Evolutionary conservation across 257 asterid genomes (phyloP), one percentile per base, ranked within the genome.

Genomic region (Cordia subcordata): DNA sequence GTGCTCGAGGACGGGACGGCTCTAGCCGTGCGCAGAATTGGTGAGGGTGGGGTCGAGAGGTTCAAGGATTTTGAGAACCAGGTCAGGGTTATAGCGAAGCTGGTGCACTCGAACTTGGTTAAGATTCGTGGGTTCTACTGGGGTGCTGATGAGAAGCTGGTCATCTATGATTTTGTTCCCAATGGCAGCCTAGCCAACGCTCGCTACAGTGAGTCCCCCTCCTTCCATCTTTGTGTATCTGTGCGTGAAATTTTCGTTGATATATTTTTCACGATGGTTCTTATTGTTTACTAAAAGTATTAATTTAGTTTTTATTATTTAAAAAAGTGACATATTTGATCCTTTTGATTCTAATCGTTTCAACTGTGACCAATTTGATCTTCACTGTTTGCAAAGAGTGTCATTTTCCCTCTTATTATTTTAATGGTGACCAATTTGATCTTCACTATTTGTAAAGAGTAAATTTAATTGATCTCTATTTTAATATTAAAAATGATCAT

Each of bases 81-180:
- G 82, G 77, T 93, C 18, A 84, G 91, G 8, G 66, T 76, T 0
- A 81, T 93, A 5, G 84, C 96, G 0, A 93, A 86, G 35, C 64
- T 93, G 81, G 82, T 85, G 45, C 99, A 93, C 62, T 94, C 95
- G 13, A 93, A 93, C 61, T 57, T 93, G 72, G 90, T 93, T 5
- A 79, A 79, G 53, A 83, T 93, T 23, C 89, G 94, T 23, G 97
- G 99, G 4, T 93, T 93, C 81, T 93, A 81, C 1, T 93, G 99
- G 99, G 99, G 96, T 5, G 58, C 74, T 0, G 96, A 93, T 13
- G 99, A 93, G 79, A 93, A 93, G 70, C 81, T 93, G 60, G 83
- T 93, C 66, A 86, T 93, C 75, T 93, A 93, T 14, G 99, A 93
- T 57, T 93, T 89, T 27, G 94, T 86, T 37, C 95, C 99, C 6